Evolutionary conservation across 2,329 filamentous ascomycete species (phyloP).

Genomic region (Colletotrichum limetticola): DNA sequence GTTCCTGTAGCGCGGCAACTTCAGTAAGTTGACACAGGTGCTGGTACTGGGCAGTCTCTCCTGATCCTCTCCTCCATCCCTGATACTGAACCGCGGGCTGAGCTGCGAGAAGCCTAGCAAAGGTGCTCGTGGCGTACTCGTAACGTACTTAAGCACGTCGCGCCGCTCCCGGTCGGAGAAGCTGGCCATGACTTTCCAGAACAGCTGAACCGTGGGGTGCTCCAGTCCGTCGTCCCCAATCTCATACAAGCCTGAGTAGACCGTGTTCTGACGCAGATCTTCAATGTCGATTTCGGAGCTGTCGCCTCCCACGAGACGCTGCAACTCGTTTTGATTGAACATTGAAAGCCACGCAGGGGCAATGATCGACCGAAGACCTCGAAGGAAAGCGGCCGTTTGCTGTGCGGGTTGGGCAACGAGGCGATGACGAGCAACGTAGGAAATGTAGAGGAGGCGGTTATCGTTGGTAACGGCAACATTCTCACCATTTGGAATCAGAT

Average conservation of each 20-base stretch:
- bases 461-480: slow-evolving; percentile 86
- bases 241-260: slow-evolving; percentile 87
- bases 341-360: slow-evolving; percentile 94
- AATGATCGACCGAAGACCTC: slow-evolving; percentile 87
- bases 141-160: slow-evolving; percentile 95
- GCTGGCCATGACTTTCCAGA: slow-evolving; percentile 88
- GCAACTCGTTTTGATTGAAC: slow-evolving; percentile 97
- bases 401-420: slow-evolving; percentile 81
- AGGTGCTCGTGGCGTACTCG: slow-evolving; percentile 89
- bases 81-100: slow-evolving; percentile 87
- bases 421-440: slow-evolving; percentile 87
- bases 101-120: slow-evolving; percentile 89
- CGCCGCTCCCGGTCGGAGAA: slow-evolving; percentile 82
- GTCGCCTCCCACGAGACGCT: slow-evolving; percentile 92
- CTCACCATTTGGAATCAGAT: slow-evolving; percentile 81
- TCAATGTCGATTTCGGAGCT: slow-evolving; percentile 86
- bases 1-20: slow-evolving; percentile 84
- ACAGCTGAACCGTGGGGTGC: slow-evolving; percentile 85
- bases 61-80: slow-evolving; percentile 82
- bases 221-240: slow-evolving; percentile 91
- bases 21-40: slow-evolving; percentile 95
- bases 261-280: slow-evolving; percentile 85
- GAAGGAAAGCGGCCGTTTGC: slow-evolving; percentile 90
- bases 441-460: slow-evolving; percentile 94
- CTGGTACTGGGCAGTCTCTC: slow-evolving; percentile 89